Base-by-base conservation (phyloP, 108 stramenopile genomes). In the Cyclotella choctawhatcheeana region DNA sequence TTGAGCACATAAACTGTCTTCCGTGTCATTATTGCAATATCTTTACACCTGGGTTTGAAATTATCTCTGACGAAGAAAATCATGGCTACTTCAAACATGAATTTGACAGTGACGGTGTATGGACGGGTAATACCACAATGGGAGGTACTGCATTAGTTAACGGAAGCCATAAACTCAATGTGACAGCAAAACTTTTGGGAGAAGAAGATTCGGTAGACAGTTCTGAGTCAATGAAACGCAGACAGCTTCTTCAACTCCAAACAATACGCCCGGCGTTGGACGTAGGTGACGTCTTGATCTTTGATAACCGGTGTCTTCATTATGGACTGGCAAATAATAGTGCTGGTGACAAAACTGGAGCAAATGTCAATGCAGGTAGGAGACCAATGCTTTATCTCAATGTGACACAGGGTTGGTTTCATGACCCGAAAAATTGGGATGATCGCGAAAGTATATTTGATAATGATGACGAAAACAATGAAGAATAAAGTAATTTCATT, bases 11-110 rank as follows among this genome's bases (percentile, higher is more conserved):
- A 21, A 73, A 84, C 33, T 78, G 77, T 50, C 83, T 92, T 8
- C 92, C 96, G 7, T 88, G 89, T 22, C 93, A 96, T 71, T 96
- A 96, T 66, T 68, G 87, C 51, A 96, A 96, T 66, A 54, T 84
- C 14, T 96, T 96, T 72, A 83, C 87, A 17, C 85, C 83, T 6
- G 91, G 89, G 29, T 78, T 71, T 33, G 20, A 58, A 65, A 40
- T 64, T 65, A 0, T n/a, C 76, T 58, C 35, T 62, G 17, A 40
- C 64, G 22, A 53, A 64, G 2, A 78, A 82, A 17, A 45, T 33
- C 22, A 33, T 44, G 18, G 52, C 20, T 56, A n/a, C 22, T 62
- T 45, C 25, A 61, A 52, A 45, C 47, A 71, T 33, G 74, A 76
- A 30, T 80, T 81, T 16, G 60, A 67, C 32, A 22, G 13, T 29